Evolutionary conservation across 176 grass and related monocot genomes (phyloP).

Genomic region (Carex cristatella): DNA sequence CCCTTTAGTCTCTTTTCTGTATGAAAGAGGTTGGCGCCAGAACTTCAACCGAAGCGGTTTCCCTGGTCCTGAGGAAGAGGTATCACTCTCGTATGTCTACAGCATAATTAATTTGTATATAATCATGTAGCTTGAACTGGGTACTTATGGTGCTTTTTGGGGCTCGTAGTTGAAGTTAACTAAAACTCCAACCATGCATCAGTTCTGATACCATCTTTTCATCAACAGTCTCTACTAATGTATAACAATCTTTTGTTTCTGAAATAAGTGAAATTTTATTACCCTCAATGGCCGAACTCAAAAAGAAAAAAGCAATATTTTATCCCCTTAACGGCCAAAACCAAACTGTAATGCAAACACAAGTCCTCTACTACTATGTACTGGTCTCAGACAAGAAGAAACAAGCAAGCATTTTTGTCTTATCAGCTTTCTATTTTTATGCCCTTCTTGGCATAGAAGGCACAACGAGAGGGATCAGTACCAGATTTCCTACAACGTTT

Average conservation of each 20-base stretch:
- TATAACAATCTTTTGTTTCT: background rate
- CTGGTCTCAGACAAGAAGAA: background rate
- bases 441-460: background rate
- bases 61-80: slow-evolving; percentile 93
- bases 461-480: background rate
- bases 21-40: slow-evolving; percentile 97
- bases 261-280: background rate
- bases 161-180: background rate
- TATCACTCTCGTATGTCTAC: slow-evolving; percentile 17
- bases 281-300: background rate
- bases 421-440: background rate
- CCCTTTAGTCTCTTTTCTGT: slow-evolving; percentile 77
- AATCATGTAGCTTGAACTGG: background rate
- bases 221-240: background rate
- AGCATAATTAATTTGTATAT: background rate
- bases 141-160: background rate
- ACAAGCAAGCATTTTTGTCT: background rate
- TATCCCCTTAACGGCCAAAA: background rate
- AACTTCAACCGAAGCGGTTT: slow-evolving; percentile 88
- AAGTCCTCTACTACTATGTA: background rate
- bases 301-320: background rate
- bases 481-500: background rate
- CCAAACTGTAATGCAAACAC: background rate
- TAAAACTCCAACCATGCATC: background rate
- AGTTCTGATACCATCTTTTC: background rate